Conservation (phyloP, 192 early-diverging fungal species). For the Podila minutissima region DNA sequence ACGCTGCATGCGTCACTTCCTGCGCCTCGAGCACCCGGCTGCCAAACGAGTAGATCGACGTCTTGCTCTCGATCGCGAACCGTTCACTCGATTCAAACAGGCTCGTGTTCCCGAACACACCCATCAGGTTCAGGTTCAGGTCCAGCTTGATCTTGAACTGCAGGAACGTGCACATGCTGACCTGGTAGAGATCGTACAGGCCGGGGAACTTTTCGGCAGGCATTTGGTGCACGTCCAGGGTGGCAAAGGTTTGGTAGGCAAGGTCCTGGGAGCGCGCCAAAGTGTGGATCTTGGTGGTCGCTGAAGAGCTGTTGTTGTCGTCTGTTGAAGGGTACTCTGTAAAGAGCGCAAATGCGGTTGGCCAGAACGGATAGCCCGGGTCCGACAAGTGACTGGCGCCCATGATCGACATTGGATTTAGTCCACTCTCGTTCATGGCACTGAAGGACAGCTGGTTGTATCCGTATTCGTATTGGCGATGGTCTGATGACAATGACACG, state of each 20-base stretch:
- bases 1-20: constrained; percentile 56
- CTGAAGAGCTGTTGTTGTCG: not conserved
- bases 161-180: constrained; percentile 13
- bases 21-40: constrained; percentile 55
- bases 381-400: not conserved
- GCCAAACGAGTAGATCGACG: constrained; percentile 61
- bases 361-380: constrained; percentile 4
- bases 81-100: constrained; percentile 54
- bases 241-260: not conserved
- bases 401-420: not conserved
- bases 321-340: not conserved
- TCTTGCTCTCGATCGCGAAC: constrained; percentile 54
- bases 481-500: constrained; percentile 7
- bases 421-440: not conserved
- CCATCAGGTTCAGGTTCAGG: constrained; percentile 53
- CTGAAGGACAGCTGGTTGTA: not conserved
- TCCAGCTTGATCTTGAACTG: constrained; percentile 49
- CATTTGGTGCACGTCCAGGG: constrained; percentile 23
- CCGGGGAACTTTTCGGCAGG: constrained; percentile 20
- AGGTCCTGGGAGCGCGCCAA: constrained; percentile 18
- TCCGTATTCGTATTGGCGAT: not conserved
- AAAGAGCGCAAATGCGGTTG: constrained; percentile 20
- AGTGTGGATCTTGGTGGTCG: constrained; percentile 5
- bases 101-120: constrained; percentile 56
- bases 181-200: constrained; percentile 21